Percentiles rank a stretch among this genome's conserved stretches.
phyloP scores from a whole-genome alignment of 805 yeast genomes.

The Brettanomyces nanus region DNA sequence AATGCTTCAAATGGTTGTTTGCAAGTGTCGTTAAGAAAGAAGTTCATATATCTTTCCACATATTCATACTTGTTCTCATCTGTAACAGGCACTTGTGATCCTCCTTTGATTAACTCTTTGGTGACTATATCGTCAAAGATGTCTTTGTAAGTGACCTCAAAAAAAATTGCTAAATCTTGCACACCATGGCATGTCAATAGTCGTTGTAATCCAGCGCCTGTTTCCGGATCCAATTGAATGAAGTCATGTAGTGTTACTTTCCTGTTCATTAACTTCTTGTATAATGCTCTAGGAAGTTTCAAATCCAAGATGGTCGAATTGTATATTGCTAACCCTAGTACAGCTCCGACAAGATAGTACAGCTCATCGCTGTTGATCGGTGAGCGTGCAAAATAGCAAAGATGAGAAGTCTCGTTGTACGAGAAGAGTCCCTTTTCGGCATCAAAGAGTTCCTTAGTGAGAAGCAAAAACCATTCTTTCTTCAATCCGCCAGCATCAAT shows the following conservation, averaged over 20 bases:
- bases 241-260: constrained; percentile 58
- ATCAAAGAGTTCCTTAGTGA: constrained; percentile 62
- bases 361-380: constrained; percentile 41
- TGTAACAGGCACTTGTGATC: constrained; percentile 48
- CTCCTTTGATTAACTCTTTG: constrained; percentile 49
- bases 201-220: constrained; percentile 43
- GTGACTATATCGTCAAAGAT: constrained; percentile 35
- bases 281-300: constrained; percentile 66
- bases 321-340: constrained; percentile 83
- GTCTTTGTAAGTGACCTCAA: constrained; percentile 54
- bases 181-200: constrained; percentile 36
- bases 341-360: constrained; percentile 75
- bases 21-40: constrained; percentile 50
- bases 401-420: constrained; percentile 58
- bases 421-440: constrained; percentile 61
- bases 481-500: constrained; percentile 92
- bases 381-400: constrained; percentile 64
- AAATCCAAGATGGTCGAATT: constrained; percentile 83
- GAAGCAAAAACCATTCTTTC: constrained; percentile 85
- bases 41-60: constrained; percentile 54
- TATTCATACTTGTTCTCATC: constrained; percentile 49
- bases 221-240: constrained; percentile 57
- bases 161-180: constrained; percentile 45
- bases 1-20: constrained; percentile 48
- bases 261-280: constrained; percentile 59